A percentile compares a stretch with the other conserved stretches of the same genome.
phyloP scores from a whole-genome alignment of 805 yeast species.

The Lachancea cidri region DNA sequence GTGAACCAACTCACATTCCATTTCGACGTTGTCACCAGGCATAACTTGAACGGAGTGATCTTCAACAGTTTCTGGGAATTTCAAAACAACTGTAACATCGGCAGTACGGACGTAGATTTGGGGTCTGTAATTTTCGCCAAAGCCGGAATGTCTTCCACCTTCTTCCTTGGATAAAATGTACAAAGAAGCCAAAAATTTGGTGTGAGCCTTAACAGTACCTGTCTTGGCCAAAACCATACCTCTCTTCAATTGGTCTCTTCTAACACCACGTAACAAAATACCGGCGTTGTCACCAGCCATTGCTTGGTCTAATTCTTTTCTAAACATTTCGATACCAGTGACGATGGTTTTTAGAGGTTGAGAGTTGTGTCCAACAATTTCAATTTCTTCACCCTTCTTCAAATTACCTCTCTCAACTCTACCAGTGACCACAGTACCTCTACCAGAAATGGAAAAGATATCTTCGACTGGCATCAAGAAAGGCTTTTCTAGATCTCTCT shows the following conservation, averaged over 20 bases:
- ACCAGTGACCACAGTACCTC: slow-evolving; percentile 99
- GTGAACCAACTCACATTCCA: slow-evolving; percentile 83
- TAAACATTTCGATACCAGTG: slow-evolving; percentile 99
- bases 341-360: slow-evolving; percentile 88
- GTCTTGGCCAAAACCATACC: slow-evolving; percentile 98
- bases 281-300: slow-evolving; percentile 99
- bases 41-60: slow-evolving; percentile 87
- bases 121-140: slow-evolving; percentile 96
- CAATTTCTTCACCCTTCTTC: slow-evolving; percentile 98
- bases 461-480: slow-evolving; percentile 97
- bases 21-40: slow-evolving; percentile 98
- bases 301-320: slow-evolving; percentile 95
- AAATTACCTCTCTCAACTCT: slow-evolving; percentile 97
- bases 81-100: slow-evolving; percentile 84
- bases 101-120: slow-evolving; percentile 96
- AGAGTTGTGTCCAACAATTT: slow-evolving; percentile 88
- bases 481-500: slow-evolving; percentile 92
- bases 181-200: slow-evolving; percentile 87
- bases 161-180: slow-evolving; percentile 93
- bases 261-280: slow-evolving; percentile 93
- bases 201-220: slow-evolving; percentile 86
- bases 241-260: slow-evolving; percentile 93
- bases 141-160: slow-evolving; percentile 99
- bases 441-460: slow-evolving; percentile 96
- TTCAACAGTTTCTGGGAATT: slow-evolving; percentile 78